Percentiles rank a stretch among this genome's conserved stretches.
Evolutionary conservation across 371 early-diverging fungal species (phyloP).

Genomic region (Syncephalastrum monosporum): DNA sequence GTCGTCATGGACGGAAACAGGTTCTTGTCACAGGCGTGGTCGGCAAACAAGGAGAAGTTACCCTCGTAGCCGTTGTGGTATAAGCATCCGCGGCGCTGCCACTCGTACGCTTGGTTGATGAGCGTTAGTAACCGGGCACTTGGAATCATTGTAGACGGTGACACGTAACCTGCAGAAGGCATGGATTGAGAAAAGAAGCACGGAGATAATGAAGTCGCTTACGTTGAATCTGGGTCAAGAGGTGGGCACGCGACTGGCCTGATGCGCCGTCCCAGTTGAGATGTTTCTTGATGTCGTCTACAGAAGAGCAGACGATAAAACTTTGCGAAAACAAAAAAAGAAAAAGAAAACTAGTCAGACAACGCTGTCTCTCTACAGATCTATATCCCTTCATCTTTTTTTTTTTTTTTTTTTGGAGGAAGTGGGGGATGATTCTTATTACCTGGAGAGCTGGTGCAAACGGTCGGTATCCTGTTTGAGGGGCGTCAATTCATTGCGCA

Average conservation of each 20-base stretch:
- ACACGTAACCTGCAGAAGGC: constrained; percentile 57
- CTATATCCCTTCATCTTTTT: too few species aligned
- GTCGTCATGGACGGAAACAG: constrained; percentile 44
- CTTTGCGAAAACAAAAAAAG: constrained; percentile 20
- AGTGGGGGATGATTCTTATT: neutral
- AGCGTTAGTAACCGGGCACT: constrained; percentile 75
- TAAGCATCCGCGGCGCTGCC: constrained; percentile 77
- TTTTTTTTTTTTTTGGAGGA: too few species aligned
- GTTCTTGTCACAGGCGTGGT: constrained; percentile 76
- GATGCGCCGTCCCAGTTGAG: constrained; percentile 78
- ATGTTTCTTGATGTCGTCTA: constrained; percentile 59
- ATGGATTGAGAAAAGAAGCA: too few species aligned
- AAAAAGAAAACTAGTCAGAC: too few species aligned
- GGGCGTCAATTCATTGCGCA: constrained; percentile 78
- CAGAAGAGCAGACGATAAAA: constrained; percentile 63
- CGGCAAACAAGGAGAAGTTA: constrained; percentile 63
- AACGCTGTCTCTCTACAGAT: too few species aligned
- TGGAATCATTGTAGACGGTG: constrained; percentile 88
- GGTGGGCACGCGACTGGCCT: constrained; percentile 34
- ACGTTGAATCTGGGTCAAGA: constrained; percentile 72
- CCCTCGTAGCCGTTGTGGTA: constrained; percentile 76
- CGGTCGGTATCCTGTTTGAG: constrained; percentile 61
- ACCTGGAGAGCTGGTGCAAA: constrained; percentile 51
- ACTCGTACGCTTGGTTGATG: constrained; percentile 76
- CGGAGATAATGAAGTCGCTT: constrained; percentile 7